Percentiles rank a stretch among this genome's conserved stretches.
Conservation (phyloP, 495 filamentous ascomycete genomes). For the Aspergillus baeticus region DNA sequence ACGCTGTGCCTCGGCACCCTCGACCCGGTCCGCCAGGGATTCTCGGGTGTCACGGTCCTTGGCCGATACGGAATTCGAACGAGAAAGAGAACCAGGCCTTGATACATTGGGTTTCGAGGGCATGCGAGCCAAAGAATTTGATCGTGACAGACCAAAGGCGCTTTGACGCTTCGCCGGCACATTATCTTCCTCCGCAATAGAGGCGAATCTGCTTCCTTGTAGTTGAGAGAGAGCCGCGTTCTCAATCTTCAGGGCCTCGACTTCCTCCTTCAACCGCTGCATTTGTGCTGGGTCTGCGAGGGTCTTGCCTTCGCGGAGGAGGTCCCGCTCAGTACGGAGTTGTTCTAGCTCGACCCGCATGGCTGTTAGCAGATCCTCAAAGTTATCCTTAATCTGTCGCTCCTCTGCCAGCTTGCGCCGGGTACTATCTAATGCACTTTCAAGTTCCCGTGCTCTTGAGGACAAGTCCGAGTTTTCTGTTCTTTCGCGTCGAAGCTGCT, state of each 20-base stretch:
- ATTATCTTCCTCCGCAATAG: constrained; percentile 62
- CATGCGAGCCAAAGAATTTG: constrained; percentile 58
- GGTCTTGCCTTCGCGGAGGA: constrained; percentile 81
- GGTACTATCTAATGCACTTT: constrained; percentile 74
- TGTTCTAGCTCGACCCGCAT: constrained; percentile 79
- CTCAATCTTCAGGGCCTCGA: constrained; percentile 57
- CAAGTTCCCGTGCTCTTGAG: constrained; percentile 64
- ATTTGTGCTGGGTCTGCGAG: constrained; percentile 74
- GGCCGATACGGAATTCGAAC: constrained; percentile 59
- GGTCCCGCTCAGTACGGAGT: constrained; percentile 84
- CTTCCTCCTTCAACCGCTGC: constrained; percentile 65
- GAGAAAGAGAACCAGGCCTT: constrained; percentile 45
- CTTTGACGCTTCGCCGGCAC: constrained; percentile 23
- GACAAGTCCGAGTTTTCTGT: constrained; percentile 41
- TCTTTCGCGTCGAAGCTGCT: constrained; percentile 47
- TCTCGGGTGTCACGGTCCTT: constrained; percentile 67
- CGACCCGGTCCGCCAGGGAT: constrained; percentile 76
- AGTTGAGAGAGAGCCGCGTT: constrained; percentile 51
- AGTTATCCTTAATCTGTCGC: constrained; percentile 84
- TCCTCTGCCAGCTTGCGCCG: constrained; percentile 82
- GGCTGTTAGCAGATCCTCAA: constrained; percentile 84
- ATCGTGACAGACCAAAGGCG: constrained; percentile 55
- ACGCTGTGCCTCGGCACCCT: constrained; percentile 89
- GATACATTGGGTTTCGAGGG: constrained; percentile 30
- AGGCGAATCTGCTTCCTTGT: constrained; percentile 53